These are phyloP conservation scores for Thelonectria olida DNA, from an alignment of 2,329 filamentous ascomycete genomes.

Conservation along the genomic window DNA sequence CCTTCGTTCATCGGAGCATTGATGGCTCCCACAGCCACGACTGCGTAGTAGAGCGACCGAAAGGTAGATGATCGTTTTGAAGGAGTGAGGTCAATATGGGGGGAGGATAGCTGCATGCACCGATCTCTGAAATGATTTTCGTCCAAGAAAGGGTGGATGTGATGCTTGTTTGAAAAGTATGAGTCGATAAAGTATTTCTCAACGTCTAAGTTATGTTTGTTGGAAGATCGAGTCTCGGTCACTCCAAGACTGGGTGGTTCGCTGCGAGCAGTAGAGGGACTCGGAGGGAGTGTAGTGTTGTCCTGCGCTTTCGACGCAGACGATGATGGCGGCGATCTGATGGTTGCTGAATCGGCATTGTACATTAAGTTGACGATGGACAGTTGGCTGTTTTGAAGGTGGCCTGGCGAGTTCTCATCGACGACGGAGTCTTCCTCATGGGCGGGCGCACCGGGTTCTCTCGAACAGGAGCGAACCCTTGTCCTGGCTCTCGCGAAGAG, in stretches of 20 bases:
- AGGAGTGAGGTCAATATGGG: neutral
- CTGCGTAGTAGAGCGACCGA: neutral
- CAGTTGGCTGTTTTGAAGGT: slow-evolving; percentile 4
- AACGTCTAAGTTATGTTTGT: neutral
- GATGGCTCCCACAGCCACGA: slow-evolving; percentile 4
- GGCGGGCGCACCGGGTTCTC: neutral
- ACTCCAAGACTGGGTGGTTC: neutral
- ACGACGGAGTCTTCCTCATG: neutral
- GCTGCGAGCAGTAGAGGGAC: neutral
- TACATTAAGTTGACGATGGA: slow-evolving; percentile 8
- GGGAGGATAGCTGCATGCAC: neutral
- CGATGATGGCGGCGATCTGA: neutral
- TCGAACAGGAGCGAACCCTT: neutral
- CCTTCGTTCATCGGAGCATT: neutral
- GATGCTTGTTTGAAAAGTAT: slow-evolving; percentile 5
- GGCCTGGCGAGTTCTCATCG: neutral
- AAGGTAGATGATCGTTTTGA: slow-evolving; percentile 4
- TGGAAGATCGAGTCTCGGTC: neutral
- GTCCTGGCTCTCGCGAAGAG: slow-evolving; percentile 3
- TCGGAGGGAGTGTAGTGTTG: neutral
- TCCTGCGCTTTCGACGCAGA: neutral
- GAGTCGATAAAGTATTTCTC: slow-evolving; percentile 7
- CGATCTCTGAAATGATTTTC: neutral
- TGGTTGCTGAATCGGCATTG: neutral
- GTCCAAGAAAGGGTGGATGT: slow-evolving; percentile 7